These are phyloP conservation scores for Ilyonectria mors-panacis DNA, from an alignment of 2,329 filamentous ascomycete genomes.

Conservation along the genomic window DNA sequence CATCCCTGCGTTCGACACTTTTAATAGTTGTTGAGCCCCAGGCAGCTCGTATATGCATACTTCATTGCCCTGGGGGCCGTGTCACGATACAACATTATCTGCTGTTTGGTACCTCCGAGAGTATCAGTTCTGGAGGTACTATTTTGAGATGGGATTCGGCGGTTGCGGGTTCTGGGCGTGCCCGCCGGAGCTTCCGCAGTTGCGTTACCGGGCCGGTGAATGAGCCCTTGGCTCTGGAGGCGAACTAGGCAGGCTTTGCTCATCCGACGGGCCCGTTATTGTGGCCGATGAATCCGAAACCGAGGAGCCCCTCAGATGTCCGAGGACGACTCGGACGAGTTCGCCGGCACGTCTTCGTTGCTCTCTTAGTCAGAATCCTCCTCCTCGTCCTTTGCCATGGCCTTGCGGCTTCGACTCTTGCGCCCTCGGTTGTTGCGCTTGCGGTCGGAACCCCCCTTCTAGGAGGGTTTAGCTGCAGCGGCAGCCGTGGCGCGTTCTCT, in stretches of 20 bases:
- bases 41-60: slow-evolving; percentile 5
- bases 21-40: background rate
- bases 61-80: background rate
- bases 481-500: slow-evolving; percentile 68
- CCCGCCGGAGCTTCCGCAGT: background rate
- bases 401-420: slow-evolving; percentile 18
- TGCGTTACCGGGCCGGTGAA: background rate
- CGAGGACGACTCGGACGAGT: background rate
- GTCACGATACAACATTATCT: background rate
- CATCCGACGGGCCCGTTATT: background rate
- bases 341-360: background rate
- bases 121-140: background rate
- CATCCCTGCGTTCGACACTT: background rate
- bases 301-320: background rate
- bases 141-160: background rate
- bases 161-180: background rate
- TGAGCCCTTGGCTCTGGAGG: too few relatives aligned
- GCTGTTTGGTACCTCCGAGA: background rate
- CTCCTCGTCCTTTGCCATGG: background rate
- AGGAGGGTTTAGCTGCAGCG: slow-evolving; percentile 51
- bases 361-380: slow-evolving; percentile 3
- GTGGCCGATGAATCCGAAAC: background rate
- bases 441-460: slow-evolving; percentile 34
- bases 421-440: slow-evolving; percentile 23
- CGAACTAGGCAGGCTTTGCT: background rate